Evolutionary conservation across 495 filamentous ascomycete genomes (phyloP).

Genomic region (Penicillium canescens): DNA sequence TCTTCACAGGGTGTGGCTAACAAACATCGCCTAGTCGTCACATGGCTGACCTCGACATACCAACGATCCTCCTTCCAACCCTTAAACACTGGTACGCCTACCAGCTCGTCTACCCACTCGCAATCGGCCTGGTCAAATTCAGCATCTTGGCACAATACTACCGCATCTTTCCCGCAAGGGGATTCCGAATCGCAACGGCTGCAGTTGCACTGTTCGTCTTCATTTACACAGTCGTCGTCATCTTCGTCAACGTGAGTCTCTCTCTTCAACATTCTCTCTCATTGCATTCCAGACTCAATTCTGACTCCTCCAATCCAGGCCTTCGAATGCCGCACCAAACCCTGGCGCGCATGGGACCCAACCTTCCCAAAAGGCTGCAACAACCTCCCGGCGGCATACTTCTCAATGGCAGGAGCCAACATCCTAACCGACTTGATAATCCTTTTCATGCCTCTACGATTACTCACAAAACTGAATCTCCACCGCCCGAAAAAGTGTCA

Average conservation of each 20-base stretch:
- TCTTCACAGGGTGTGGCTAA: neutral
- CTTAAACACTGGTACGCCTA: slow-evolving; percentile 23
- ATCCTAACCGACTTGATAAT: slow-evolving; percentile 35
- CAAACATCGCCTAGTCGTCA: slow-evolving; percentile 5
- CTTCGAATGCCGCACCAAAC: slow-evolving; percentile 21
- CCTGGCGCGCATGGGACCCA: slow-evolving; percentile 20
- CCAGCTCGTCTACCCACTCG: slow-evolving; percentile 17
- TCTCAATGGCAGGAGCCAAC: slow-evolving; percentile 21
- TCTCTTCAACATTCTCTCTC: too few relatives aligned
- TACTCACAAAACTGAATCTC: slow-evolving; percentile 28
- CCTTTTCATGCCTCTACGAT: slow-evolving; percentile 25
- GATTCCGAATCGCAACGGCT: slow-evolving; percentile 10
- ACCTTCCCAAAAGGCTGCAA: slow-evolving; percentile 16
- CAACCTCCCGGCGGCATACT: slow-evolving; percentile 11
- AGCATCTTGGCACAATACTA: slow-evolving; percentile 19
- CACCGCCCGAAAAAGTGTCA: slow-evolving; percentile 12
- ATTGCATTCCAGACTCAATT: neutral
- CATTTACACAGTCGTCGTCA: slow-evolving; percentile 13
- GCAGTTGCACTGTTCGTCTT: slow-evolving; percentile 8
- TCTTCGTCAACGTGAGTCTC: slow-evolving; percentile 16
- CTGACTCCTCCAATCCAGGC: slow-evolving; percentile 6
- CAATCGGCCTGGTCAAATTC: slow-evolving; percentile 17
- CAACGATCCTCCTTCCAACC: slow-evolving; percentile 12
- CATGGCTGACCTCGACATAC: slow-evolving; percentile 3
- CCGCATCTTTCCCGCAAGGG: slow-evolving; percentile 13